These are phyloP conservation scores for Claviceps sp. DNA, from an alignment of 2,329 filamentous ascomycete genomes.

Conservation along the genomic window DNA sequence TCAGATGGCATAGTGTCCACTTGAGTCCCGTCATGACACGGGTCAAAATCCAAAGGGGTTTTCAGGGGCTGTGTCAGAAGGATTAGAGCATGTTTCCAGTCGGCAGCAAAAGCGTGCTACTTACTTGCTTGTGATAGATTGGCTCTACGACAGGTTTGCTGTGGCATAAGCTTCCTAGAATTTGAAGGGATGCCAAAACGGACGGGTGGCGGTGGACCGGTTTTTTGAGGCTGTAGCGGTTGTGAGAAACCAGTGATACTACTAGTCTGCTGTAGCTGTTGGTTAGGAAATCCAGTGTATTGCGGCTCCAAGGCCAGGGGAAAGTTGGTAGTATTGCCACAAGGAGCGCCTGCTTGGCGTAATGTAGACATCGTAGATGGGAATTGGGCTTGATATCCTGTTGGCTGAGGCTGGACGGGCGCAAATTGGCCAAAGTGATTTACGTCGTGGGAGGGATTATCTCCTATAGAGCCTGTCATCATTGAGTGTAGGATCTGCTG, in stretches of 20 bases:
- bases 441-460: conserved; percentile 27
- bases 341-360: conserved; percentile 25
- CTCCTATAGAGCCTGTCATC: conserved; percentile 31
- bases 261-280: conserved; percentile 36
- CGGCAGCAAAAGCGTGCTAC: conserved; percentile 18
- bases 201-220: conserved; percentile 66
- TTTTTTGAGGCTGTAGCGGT: conserved; percentile 33
- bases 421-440: conserved; percentile 27
- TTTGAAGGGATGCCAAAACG: conserved; percentile 69
- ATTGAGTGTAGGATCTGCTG: conserved; percentile 32
- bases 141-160: conserved; percentile 78
- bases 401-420: conserved; percentile 47
- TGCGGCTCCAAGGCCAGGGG: conserved; percentile 49
- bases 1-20: neutral
- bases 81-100: neutral
- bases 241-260: conserved; percentile 40
- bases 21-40: neutral
- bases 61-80: conserved; percentile 28
- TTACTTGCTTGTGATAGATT: conserved; percentile 93
- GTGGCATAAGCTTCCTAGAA: conserved; percentile 65
- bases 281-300: conserved; percentile 35
- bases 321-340: conserved; percentile 40
- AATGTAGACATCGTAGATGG: conserved; percentile 26
- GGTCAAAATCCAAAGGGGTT: conserved; percentile 40
- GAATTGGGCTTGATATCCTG: conserved; percentile 40